Percentiles rank a stretch among this genome's conserved stretches.
These are phyloP conservation scores for Diphasiastrum complanatum DNA, from an alignment of 83 land plant species.

Conservation along the genomic window DNA sequence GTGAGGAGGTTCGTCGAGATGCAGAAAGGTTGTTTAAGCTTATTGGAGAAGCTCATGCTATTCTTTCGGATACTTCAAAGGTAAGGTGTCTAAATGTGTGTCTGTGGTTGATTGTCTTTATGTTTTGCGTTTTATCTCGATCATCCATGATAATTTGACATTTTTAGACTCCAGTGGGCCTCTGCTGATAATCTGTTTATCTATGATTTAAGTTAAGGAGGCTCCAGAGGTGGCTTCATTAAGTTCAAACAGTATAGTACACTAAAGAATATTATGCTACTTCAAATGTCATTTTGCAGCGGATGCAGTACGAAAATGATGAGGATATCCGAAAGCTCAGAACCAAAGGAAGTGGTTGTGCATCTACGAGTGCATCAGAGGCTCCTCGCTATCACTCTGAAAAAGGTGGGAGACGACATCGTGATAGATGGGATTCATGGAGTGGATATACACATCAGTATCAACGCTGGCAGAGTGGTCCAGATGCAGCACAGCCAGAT, in stretches of 20 bases:
- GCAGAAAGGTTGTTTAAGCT: conserved; percentile 31
- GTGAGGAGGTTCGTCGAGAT: too few species aligned
- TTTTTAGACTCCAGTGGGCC: too few species aligned
- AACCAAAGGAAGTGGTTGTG: conserved; percentile 31
- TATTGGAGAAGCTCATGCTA: conserved; percentile 41
- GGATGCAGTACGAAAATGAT: conserved; percentile 50
- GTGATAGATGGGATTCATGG: conserved; percentile 30
- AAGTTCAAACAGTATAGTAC: too few species aligned
- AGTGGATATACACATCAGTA: conserved; percentile 17
- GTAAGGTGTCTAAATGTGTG: too few species aligned
- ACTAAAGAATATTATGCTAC: too few species aligned
- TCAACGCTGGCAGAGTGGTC: conserved; percentile 32
- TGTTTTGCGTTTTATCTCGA: too few species aligned
- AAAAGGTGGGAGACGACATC: conserved; percentile 20
- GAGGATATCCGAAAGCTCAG: conserved; percentile 40
- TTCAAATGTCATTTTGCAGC: conserved; percentile 42
- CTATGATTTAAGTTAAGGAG: too few species aligned
- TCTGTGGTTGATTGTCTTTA: too few species aligned
- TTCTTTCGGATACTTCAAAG: conserved; percentile 37
- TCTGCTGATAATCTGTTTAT: too few species aligned
- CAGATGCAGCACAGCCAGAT: conserved; percentile 33
- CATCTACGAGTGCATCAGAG: conserved; percentile 25
- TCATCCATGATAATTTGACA: too few species aligned
- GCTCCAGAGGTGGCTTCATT: too few species aligned
- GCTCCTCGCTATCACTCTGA: conserved; percentile 20